A percentile compares a stretch with the other conserved stretches of the same genome.
Evolutionary conservation across 306 rosid species (phyloP).

Genomic region (Prunus dulcis): DNA sequence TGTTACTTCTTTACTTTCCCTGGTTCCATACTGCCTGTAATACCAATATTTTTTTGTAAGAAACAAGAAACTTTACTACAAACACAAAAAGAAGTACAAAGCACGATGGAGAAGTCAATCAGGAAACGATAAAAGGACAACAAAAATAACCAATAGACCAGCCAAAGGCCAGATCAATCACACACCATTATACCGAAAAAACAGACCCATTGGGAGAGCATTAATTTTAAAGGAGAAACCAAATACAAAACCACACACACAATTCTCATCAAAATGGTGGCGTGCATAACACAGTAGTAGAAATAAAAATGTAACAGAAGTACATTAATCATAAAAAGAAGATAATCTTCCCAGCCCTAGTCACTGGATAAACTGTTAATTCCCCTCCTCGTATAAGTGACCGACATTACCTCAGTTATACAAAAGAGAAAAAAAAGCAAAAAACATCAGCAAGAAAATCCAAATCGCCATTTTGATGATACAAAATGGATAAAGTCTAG

Average conservation of each 20-base stretch:
- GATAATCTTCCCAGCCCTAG: neutral
- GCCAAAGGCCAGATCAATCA: neutral
- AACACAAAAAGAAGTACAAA: neutral
- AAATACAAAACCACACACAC: neutral
- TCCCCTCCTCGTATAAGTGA: neutral
- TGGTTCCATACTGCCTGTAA: conserved; percentile 83
- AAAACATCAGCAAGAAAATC: neutral
- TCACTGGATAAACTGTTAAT: neutral
- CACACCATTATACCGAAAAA: neutral
- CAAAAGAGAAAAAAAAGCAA: neutral
- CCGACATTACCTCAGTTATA: neutral
- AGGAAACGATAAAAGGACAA: neutral
- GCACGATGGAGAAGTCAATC: neutral
- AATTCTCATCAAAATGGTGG: neutral
- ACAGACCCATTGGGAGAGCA: neutral
- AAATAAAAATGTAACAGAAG: neutral
- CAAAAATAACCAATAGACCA: neutral
- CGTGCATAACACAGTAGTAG: neutral
- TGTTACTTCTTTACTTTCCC: conserved; percentile 94
- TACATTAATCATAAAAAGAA: neutral
- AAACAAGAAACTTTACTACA: neutral
- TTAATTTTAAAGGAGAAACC: neutral
- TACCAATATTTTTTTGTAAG: conserved; percentile 10
- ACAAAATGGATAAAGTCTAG: neutral
- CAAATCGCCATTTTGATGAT: neutral